Percentiles rank a stretch among this genome's conserved stretches.
Conservation (phyloP, 768 basidiomycete genomes). For the Leccinum subgranulosum region DNA sequence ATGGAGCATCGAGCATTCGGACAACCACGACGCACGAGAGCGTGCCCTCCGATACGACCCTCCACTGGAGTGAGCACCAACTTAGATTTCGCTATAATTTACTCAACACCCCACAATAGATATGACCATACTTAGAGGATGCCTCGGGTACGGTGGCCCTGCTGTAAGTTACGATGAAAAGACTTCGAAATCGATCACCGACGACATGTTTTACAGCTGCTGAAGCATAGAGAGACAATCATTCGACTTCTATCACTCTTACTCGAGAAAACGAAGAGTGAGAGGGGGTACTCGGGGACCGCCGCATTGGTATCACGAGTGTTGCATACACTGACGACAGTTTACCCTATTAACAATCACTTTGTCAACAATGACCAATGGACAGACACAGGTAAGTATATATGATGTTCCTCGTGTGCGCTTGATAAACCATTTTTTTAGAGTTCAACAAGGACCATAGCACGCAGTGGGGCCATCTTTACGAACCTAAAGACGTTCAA, state of each 20-base stretch:
- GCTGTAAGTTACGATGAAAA: constrained; percentile 40
- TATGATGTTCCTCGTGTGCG: constrained; percentile 1
- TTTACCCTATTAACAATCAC: constrained; percentile 74
- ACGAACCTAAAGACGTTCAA: constrained; percentile 72
- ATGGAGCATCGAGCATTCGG: constrained; percentile 84
- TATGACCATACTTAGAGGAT: constrained; percentile 78
- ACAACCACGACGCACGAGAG: constrained; percentile 75
- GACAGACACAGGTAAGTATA: constrained; percentile 61
- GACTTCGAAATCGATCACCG: not conserved
- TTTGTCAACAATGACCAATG: constrained; percentile 84
- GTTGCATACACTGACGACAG: constrained; percentile 68
- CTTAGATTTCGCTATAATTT: not conserved
- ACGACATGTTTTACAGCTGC: constrained; percentile 43
- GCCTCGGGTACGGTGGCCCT: constrained; percentile 70
- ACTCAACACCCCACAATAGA: constrained; percentile 40
- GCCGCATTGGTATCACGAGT: constrained; percentile 75
- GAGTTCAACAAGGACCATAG: constrained; percentile 64
- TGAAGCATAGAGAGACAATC: constrained; percentile 66
- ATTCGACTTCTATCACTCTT: constrained; percentile 61
- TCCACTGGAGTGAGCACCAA: constrained; percentile 81
- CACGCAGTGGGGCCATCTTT: constrained; percentile 76
- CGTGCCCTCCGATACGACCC: constrained; percentile 79
- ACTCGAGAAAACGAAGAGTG: constrained; percentile 77
- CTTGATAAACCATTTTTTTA: constrained; percentile 21
- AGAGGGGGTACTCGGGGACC: constrained; percentile 82